These are phyloP conservation scores for Lobosporangium transversale DNA, from an alignment of 192 early-diverging fungal species.

Conservation along the genomic window DNA sequence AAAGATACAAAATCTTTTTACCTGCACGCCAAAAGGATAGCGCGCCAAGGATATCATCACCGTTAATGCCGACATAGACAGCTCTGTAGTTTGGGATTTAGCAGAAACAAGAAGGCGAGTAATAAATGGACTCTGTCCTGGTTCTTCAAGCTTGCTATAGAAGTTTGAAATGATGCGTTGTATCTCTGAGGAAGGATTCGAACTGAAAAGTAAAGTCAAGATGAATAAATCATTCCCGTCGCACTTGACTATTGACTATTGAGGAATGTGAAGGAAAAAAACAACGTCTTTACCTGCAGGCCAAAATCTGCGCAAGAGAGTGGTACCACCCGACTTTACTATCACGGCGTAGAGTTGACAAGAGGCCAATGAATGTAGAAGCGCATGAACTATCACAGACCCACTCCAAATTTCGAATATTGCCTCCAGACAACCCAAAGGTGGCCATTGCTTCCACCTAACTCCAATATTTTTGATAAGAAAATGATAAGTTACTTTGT, in stretches of 20 bases:
- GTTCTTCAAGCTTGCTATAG: conserved; percentile 18
- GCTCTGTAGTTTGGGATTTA: conserved; percentile 29
- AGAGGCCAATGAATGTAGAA: conserved; percentile 4
- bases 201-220: too few species aligned
- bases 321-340: conserved; percentile 38
- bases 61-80: conserved; percentile 31
- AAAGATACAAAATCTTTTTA: too few species aligned
- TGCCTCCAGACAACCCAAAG: conserved; percentile 38
- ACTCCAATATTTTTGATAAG: too few species aligned
- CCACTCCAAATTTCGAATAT: conserved; percentile 37
- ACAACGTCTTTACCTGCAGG: conserved; percentile 17
- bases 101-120: conserved; percentile 19
- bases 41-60: conserved; percentile 30
- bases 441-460: conserved; percentile 30
- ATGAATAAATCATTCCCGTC: too few species aligned
- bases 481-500: too few species aligned
- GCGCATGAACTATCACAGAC: conserved; percentile 17
- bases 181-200: conserved; percentile 7
- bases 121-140: conserved; percentile 25
- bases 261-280: too few species aligned
- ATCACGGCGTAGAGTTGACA: conserved; percentile 11
- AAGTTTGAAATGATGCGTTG: conserved; percentile 6
- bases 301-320: conserved; percentile 35
- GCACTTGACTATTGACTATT: too few species aligned
- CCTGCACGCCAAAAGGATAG: conserved; percentile 27